A percentile compares a stretch with the other conserved stretches of the same genome.
Conservation (phyloP, 2,329 filamentous ascomycete species). For the Akanthomyces lecanii region DNA sequence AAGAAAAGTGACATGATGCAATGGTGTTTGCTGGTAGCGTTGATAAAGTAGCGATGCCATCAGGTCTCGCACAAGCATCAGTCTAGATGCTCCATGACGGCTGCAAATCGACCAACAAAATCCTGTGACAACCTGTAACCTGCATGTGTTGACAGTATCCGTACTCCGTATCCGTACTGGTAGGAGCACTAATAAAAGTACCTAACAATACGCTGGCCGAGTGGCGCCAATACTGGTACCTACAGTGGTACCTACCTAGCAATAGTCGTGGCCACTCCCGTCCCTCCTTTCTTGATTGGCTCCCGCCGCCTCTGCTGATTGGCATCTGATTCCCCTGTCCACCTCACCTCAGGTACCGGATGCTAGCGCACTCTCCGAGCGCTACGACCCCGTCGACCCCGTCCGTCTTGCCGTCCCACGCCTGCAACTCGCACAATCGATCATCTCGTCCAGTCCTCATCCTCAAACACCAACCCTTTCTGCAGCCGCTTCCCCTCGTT, state of each 20-base stretch:
- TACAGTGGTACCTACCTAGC: too few relatives aligned
- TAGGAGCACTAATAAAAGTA: too few relatives aligned
- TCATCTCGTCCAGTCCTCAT: background rate
- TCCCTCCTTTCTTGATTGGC: background rate
- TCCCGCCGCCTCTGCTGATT: background rate
- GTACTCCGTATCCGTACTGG: too few relatives aligned
- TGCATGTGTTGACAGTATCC: background rate
- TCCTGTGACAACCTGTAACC: background rate
- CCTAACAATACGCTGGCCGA: too few relatives aligned
- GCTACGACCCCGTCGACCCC: background rate
- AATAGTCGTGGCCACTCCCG: background rate
- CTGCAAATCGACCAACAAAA: too few relatives aligned
- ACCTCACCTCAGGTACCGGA: background rate
- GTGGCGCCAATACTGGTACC: background rate
- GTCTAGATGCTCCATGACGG: too few relatives aligned
- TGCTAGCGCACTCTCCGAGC: constrained; percentile 6
- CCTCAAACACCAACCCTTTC: background rate
- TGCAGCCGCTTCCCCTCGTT: background rate
- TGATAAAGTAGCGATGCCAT: too few relatives aligned
- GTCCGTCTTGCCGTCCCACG: background rate
- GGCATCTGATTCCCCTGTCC: background rate
- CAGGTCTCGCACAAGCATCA: too few relatives aligned
- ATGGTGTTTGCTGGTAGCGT: too few relatives aligned
- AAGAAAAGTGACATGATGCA: too few relatives aligned
- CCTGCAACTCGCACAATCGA: background rate